Percentiles rank a stretch among this genome's conserved stretches.
phyloP scores from a whole-genome alignment of 2,329 filamentous ascomycete species.

The Monilinia fructigena region DNA sequence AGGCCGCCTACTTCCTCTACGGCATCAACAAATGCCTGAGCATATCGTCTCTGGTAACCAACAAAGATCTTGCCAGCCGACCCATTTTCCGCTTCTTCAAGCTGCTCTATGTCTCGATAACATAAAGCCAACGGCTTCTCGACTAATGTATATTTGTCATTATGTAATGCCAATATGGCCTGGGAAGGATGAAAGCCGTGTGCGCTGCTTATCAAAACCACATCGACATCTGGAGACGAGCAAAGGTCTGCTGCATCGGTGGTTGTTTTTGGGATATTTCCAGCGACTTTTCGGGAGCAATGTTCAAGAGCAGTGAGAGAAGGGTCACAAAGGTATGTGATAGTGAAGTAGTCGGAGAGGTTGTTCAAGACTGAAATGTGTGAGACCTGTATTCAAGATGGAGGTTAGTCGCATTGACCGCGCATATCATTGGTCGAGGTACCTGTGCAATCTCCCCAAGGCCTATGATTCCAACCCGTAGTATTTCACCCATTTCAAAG shows the following conservation, averaged over 20 bases:
- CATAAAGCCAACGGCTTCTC: conserved; percentile 59
- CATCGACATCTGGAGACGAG: conserved; percentile 26
- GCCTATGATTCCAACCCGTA: conserved; percentile 39
- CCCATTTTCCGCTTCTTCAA: conserved; percentile 50
- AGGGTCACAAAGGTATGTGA: conserved; percentile 41
- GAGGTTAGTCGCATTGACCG: neutral
- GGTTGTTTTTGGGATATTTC: conserved; percentile 33
- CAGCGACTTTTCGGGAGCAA: conserved; percentile 39
- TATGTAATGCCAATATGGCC: conserved; percentile 50
- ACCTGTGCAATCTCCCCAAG: conserved; percentile 50
- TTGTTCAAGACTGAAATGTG: conserved; percentile 50
- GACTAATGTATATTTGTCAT: conserved; percentile 56
- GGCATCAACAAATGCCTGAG: conserved; percentile 52
- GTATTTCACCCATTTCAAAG: conserved; percentile 11
- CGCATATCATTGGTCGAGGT: neutral
- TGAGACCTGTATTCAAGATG: conserved; percentile 40
- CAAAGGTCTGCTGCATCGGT: conserved; percentile 22
- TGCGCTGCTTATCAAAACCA: conserved; percentile 50
- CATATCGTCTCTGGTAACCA: conserved; percentile 62
- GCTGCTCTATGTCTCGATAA: conserved; percentile 46
- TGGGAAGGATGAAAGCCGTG: conserved; percentile 57
- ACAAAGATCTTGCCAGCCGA: conserved; percentile 52
- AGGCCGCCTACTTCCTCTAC: conserved; percentile 54
- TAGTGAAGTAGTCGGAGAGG: conserved; percentile 39
- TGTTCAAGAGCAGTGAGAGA: conserved; percentile 44